Conservation (phyloP, 768 basidiomycete species). For the Russula foetens region DNA sequence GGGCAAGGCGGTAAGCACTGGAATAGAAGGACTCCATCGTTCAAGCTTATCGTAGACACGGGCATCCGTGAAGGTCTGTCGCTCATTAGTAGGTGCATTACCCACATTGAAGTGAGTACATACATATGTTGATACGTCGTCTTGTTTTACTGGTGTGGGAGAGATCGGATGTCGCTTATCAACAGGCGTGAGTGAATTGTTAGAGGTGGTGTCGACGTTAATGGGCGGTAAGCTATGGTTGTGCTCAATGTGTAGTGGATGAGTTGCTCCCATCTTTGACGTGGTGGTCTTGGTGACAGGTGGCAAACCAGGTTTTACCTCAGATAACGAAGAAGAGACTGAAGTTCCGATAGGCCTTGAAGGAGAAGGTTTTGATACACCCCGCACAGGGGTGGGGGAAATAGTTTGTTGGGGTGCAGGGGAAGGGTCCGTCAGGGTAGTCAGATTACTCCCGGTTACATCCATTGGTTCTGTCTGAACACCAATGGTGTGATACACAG, state of each 20-base stretch:
- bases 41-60: background rate
- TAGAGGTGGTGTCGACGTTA: conserved; percentile 47
- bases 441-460: conserved; percentile 5
- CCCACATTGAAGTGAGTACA: background rate
- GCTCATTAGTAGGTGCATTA: background rate
- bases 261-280: background rate
- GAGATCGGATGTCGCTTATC: background rate
- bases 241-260: conserved; percentile 21
- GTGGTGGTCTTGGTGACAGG: background rate
- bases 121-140: conserved; percentile 3
- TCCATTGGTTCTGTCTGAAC: conserved; percentile 34
- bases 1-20: background rate
- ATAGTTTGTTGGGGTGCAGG: background rate
- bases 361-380: background rate
- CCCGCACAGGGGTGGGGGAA: background rate
- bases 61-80: background rate
- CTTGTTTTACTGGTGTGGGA: conserved; percentile 10
- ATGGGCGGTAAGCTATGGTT: conserved; percentile 51
- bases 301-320: background rate
- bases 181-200: conserved; percentile 28
- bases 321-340: background rate
- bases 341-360: background rate
- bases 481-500: conserved; percentile 34
- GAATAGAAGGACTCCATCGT: conserved; percentile 16
- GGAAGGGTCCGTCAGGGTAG: background rate